These are phyloP conservation scores for Bocquillonia castaneifolia DNA, from an alignment of 441 rosid species.

Conservation along the genomic window DNA sequence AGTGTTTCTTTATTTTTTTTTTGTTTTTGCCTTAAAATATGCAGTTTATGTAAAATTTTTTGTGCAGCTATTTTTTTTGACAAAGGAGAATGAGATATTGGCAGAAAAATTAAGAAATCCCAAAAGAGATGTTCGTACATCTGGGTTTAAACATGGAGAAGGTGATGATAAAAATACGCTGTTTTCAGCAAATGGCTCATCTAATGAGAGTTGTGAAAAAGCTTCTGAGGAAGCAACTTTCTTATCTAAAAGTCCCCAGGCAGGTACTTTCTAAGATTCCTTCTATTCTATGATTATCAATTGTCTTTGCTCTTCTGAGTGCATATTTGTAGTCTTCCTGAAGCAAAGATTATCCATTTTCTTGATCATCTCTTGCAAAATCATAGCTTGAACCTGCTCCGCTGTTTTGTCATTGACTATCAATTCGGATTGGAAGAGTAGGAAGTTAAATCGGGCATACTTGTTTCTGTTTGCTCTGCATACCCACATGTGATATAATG, in stretches of 20 bases:
- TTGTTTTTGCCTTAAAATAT: background rate
- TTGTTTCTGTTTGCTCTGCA: background rate
- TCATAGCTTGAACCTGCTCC: too few species aligned
- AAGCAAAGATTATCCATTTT: background rate
- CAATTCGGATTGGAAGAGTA: background rate
- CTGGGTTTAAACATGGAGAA: slow-evolving; percentile 24
- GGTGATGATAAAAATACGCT: slow-evolving; percentile 27
- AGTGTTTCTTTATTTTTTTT: background rate
- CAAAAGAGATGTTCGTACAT: slow-evolving; percentile 22
- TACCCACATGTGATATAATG: background rate
- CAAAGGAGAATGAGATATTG: slow-evolving; percentile 49
- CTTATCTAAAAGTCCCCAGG: slow-evolving; percentile 35
- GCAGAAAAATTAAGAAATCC: slow-evolving; percentile 36
- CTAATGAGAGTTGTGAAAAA: slow-evolving; percentile 20
- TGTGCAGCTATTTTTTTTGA: slow-evolving; percentile 53
- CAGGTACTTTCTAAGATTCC: slow-evolving; percentile 41
- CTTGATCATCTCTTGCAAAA: too few species aligned
- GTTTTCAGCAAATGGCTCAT: slow-evolving; percentile 22
- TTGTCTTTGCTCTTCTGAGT: background rate
- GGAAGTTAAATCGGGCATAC: background rate
- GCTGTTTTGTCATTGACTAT: too few species aligned
- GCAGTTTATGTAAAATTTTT: background rate
- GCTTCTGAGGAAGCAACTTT: slow-evolving; percentile 33
- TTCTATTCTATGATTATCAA: background rate
- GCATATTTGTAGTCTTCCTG: background rate